Evolutionary conservation across 148 eudicot genomes (phyloP), one percentile per base, ranked within the genome.

Genomic region (Chenopodium album): DNA sequence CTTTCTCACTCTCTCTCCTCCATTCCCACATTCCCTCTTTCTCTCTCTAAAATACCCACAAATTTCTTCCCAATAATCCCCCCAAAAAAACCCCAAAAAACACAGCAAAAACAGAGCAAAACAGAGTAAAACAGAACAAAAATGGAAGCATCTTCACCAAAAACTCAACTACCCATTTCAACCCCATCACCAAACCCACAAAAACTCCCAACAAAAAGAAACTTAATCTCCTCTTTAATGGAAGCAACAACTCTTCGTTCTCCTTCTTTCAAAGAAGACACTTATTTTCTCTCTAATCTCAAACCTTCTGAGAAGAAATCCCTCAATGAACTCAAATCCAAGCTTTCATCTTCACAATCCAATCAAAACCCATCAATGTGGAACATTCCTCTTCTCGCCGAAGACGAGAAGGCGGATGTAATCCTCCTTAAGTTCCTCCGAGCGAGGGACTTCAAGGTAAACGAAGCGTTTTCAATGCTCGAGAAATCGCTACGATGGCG

Each of bases 191-290:
- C 85, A 84, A 7, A 87, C 90, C 62, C 77, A 41, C 60, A 77
- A 11, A 74, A 85, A 73, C 73, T 52, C 52, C 82, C 87, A 20
- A 75, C 80, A 20, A 90, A 89, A 79, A 87, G 86, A 77, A 88
- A 69, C 90, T 59, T 89, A 75, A 84, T 87, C 62, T 76, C 89
- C 31, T 81, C 97, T 0, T 73, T 91, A 82, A 93, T 91, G 92
- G 94, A 89, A 31, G 86, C 92, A 26, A 79, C 94, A 14, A 60
- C 88, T 10, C 86, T 86, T 10, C 83, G 90, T 19, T 82, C 93
- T 2, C 91, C 92, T 1, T 89, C 97, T 29, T 93, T 90, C 86
- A 86, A 91, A 65, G 98, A 95, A 81, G 98, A 95, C 92, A 89
- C 98, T 0, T 95, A 95, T 85, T 54, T 85, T 62, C 71, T 89